phyloP scores from a whole-genome alignment of 257 asterid species.

The Avicennia marina region DNA sequence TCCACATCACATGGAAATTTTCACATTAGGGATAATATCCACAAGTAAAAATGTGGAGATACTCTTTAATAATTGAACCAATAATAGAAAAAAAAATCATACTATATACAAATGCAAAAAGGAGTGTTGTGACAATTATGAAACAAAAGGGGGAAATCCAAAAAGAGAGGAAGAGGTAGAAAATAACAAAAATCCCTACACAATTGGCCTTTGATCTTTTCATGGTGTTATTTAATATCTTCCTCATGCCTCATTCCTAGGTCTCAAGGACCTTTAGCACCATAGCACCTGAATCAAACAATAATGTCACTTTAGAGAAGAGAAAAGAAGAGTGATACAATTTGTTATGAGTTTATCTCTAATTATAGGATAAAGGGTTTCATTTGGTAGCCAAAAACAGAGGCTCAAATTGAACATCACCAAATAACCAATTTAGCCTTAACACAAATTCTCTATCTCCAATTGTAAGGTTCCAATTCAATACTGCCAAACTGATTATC shows the following conservation, averaged over 20 bases:
- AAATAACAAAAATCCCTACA: not conserved
- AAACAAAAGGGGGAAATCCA: too few relatives aligned
- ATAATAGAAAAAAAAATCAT: too few relatives aligned
- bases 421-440: not conserved
- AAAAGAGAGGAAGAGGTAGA: too few relatives aligned
- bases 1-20: too few relatives aligned
- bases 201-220: not conserved
- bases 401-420: not conserved
- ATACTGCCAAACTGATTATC: not conserved
- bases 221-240: not conserved
- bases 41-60: too few relatives aligned
- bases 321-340: not conserved
- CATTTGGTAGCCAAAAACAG: not conserved
- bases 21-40: too few relatives aligned
- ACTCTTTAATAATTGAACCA: too few relatives aligned
- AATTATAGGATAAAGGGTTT: not conserved
- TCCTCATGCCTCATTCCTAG: too few relatives aligned
- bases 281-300: not conserved
- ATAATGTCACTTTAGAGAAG: not conserved
- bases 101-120: too few relatives aligned
- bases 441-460: not conserved
- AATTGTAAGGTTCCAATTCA: not conserved
- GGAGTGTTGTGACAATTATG: too few relatives aligned
- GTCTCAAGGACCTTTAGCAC: not conserved
- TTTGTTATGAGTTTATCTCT: not conserved